A percentile compares a stretch with the other conserved stretches of the same genome.
Evolutionary conservation across 2,329 filamentous ascomycete species (phyloP).

Genomic region (Fusarium equiseti): DNA sequence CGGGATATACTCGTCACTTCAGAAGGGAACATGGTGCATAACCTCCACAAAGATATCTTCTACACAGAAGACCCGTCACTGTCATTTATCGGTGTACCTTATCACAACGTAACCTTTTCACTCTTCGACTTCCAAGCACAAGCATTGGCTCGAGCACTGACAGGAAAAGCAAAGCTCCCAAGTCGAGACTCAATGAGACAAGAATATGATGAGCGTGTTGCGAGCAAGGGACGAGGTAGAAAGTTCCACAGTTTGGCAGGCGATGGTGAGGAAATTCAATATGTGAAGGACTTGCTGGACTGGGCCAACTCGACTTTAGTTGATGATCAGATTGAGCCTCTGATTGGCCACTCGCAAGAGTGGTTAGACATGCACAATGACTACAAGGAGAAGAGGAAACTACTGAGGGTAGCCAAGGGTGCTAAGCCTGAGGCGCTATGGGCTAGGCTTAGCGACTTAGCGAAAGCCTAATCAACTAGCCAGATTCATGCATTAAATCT

Average conservation of each 20-base stretch:
- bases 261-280: conserved; percentile 40
- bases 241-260: conserved; percentile 45
- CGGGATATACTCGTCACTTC: conserved; percentile 68
- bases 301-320: conserved; percentile 39
- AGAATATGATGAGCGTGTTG: conserved; percentile 44
- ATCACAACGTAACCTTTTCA: conserved; percentile 75
- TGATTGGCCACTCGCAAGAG: conserved; percentile 28
- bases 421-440: conserved; percentile 31
- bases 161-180: conserved; percentile 56
- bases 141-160: conserved; percentile 67
- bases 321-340: conserved; percentile 1
- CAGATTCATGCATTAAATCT: accelerated
- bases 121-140: conserved; percentile 79
- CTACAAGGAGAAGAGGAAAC: conserved; percentile 24
- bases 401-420: conserved; percentile 17
- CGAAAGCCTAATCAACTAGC: background rate
- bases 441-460: conserved; percentile 21
- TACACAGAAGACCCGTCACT: conserved; percentile 76
- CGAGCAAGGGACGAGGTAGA: conserved; percentile 34
- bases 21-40: conserved; percentile 73
- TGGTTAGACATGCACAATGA: conserved; percentile 36
- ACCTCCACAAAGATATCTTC: conserved; percentile 78
- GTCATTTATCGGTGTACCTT: conserved; percentile 73
- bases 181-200: conserved; percentile 1
- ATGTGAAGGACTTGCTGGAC: conserved; percentile 40